Percentiles rank a stretch among this genome's conserved stretches.
Conservation (phyloP, 495 filamentous ascomycete genomes). For the Aspergillus cristatus region DNA sequence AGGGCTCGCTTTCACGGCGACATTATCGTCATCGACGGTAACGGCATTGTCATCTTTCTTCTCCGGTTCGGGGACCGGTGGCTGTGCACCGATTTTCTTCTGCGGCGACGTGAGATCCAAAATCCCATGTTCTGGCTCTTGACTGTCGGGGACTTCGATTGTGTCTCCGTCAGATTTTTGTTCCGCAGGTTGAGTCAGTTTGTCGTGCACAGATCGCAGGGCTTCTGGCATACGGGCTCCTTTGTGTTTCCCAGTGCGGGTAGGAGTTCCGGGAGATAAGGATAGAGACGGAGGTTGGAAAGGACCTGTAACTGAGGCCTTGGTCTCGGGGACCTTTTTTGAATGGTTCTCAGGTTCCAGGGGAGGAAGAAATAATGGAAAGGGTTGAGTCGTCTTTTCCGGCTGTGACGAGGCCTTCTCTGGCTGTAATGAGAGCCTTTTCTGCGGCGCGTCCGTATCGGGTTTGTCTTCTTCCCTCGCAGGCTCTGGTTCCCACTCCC, state of each 20-base stretch:
- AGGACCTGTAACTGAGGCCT: too few relatives aligned
- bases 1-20: neutral
- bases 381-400: too few relatives aligned
- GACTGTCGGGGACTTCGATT: slow-evolving; percentile 27
- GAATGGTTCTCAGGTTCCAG: too few relatives aligned
- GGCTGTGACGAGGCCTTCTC: too few relatives aligned
- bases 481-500: slow-evolving; percentile 1
- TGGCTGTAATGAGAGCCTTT: too few relatives aligned
- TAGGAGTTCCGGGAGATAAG: neutral
- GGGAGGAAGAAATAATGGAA: too few relatives aligned
- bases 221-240: too few relatives aligned
- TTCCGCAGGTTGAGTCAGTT: neutral
- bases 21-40: neutral
- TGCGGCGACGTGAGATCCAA: too few relatives aligned
- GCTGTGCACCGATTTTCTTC: too few relatives aligned
- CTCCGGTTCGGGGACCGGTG: too few relatives aligned
- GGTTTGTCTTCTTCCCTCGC: neutral
- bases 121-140: slow-evolving; percentile 8
- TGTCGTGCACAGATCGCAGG: neutral
- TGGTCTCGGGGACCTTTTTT: too few relatives aligned
- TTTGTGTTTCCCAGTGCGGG: too few relatives aligned
- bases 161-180: slow-evolving; percentile 7
- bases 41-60: neutral
- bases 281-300: neutral
- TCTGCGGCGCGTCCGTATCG: neutral